phyloP scores from a whole-genome alignment of 768 basidiomycete species.

The Mycena galopus region DNA sequence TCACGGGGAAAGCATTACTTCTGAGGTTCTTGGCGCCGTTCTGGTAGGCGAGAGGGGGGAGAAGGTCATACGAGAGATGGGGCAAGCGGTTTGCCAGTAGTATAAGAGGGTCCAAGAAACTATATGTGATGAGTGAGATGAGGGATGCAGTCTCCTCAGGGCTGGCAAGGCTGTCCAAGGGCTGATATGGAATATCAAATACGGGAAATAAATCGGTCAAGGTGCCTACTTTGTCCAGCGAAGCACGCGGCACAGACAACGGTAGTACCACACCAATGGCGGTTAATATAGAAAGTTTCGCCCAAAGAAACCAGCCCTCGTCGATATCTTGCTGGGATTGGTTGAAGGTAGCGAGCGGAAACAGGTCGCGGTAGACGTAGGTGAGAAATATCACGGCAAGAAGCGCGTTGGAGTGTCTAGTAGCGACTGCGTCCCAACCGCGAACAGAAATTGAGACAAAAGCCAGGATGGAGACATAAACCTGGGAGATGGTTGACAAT shows the following conservation, averaged over 20 bases:
- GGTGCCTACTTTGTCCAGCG: neutral
- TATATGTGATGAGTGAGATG: slow-evolving; percentile 20
- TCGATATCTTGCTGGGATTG: slow-evolving; percentile 5
- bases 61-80: slow-evolving; percentile 24
- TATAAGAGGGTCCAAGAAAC: slow-evolving; percentile 25
- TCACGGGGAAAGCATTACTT: slow-evolving; percentile 8
- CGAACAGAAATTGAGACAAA: neutral
- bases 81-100: slow-evolving; percentile 10
- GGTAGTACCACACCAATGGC: slow-evolving; percentile 10
- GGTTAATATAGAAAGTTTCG: neutral
- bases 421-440: neutral
- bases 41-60: slow-evolving; percentile 28
- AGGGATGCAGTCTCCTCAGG: slow-evolving; percentile 28
- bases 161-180: neutral
- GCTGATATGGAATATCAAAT: neutral
- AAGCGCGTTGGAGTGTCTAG: slow-evolving; percentile 15
- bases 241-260: neutral
- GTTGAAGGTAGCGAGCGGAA: slow-evolving; percentile 25
- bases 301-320: slow-evolving; percentile 25
- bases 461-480: slow-evolving; percentile 20
- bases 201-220: neutral
- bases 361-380: slow-evolving; percentile 30
- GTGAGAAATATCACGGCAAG: slow-evolving; percentile 4
- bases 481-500: neutral
- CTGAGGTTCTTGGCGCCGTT: slow-evolving; percentile 15